A percentile compares a stretch with the other conserved stretches of the same genome.
Conservation (phyloP, 306 rosid species). For the Rosa lucieae region DNA sequence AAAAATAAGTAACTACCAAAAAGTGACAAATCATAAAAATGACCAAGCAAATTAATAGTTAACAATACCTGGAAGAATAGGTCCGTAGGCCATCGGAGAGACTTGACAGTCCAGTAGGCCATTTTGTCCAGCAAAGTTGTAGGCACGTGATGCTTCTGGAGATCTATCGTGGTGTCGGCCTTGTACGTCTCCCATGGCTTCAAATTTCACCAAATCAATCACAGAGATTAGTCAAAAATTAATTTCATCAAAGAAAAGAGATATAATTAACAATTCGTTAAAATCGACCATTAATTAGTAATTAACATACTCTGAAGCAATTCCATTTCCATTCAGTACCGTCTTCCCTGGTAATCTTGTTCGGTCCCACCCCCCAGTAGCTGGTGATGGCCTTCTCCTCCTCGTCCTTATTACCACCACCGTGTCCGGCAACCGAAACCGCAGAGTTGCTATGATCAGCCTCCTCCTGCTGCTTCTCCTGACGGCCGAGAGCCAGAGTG, state of each 20-base stretch:
- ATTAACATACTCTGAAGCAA: conserved; percentile 56
- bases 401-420: conserved; percentile 21
- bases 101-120: conserved; percentile 73
- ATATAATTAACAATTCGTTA: neutral
- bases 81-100: conserved; percentile 64
- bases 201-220: neutral
- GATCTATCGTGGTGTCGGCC: conserved; percentile 57
- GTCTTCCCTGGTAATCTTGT: conserved; percentile 41
- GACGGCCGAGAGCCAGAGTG: conserved; percentile 28
- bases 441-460: conserved; percentile 7
- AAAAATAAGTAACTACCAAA: neutral
- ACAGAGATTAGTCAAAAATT: neutral
- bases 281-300: neutral
- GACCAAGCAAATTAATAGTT: neutral
- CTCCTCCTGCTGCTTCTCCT: conserved; percentile 13
- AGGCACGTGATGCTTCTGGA: conserved; percentile 64
- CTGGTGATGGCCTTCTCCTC: conserved; percentile 36
- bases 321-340: conserved; percentile 78
- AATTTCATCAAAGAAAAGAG: neutral
- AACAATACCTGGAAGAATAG: conserved; percentile 62
- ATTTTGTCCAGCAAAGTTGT: conserved; percentile 55
- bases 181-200: conserved; percentile 85
- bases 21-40: neutral
- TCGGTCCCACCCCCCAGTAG: conserved; percentile 59
- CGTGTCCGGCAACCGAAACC: neutral